phyloP scores from a whole-genome alignment of 2,329 filamentous ascomycete species.

The Phaeosphaeriaceae sp. region DNA sequence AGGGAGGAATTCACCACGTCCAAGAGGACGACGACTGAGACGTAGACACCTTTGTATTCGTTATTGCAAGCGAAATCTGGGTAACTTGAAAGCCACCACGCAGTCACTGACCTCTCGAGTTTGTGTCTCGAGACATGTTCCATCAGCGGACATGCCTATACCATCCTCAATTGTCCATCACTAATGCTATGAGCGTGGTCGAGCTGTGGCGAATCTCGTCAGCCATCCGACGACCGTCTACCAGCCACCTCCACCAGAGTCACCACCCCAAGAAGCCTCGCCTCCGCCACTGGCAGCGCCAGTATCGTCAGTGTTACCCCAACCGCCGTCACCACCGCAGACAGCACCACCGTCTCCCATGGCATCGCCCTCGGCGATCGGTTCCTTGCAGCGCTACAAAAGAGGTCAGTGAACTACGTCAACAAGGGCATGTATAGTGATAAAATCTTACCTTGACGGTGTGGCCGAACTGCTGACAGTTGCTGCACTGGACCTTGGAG shows the following conservation, averaged over 20 bases:
- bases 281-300: constrained; percentile 16
- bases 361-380: constrained; percentile 27
- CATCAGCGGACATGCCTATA: background rate
- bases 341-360: constrained; percentile 20
- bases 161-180: background rate
- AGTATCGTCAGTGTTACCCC: constrained; percentile 12
- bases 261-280: constrained; percentile 24
- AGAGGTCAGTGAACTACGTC: constrained; percentile 14
- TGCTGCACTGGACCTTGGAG: constrained; percentile 56
- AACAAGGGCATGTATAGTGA: background rate
- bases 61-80: constrained; percentile 2
- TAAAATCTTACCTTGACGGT: constrained; percentile 34
- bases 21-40: background rate
- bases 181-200: background rate
- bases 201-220: background rate
- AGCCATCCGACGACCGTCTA: constrained; percentile 1
- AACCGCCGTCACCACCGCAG: constrained; percentile 18
- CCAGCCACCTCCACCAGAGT: constrained; percentile 14
- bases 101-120: background rate
- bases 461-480: constrained; percentile 53
- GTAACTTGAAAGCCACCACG: background rate
- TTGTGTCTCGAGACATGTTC: background rate
- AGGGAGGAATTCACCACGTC: background rate
- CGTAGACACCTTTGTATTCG: background rate
- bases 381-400: constrained; percentile 40